Conservation (phyloP, 1,139 yeast species). For the Eremothecium gossypii region DNA sequence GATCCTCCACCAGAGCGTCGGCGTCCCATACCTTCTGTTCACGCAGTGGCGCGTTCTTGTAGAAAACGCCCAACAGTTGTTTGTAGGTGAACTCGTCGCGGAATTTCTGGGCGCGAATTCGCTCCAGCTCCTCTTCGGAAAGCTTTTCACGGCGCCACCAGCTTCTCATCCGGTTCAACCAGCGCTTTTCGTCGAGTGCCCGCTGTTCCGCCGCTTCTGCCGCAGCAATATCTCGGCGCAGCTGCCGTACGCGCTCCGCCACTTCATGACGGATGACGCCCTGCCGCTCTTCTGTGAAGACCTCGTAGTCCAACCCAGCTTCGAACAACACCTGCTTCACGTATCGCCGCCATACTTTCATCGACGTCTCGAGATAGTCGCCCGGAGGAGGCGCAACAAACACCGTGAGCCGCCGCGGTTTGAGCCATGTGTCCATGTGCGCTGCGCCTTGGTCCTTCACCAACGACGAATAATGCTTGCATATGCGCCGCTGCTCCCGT, state of each 20-base stretch:
- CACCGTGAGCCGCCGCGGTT: slow-evolving; percentile 71
- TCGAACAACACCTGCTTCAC: slow-evolving; percentile 82
- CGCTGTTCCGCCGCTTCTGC: slow-evolving; percentile 17
- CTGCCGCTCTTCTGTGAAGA: slow-evolving; percentile 63
- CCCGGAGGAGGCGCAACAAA: slow-evolving; percentile 95
- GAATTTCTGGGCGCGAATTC: slow-evolving; percentile 26
- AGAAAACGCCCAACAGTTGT: slow-evolving; percentile 52
- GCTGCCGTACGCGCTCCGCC: slow-evolving; percentile 70
- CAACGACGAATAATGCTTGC: slow-evolving; percentile 56
- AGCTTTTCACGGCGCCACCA: slow-evolving; percentile 9
- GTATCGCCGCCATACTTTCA: slow-evolving; percentile 66
- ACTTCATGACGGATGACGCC: slow-evolving; percentile 80
- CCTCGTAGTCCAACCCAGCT: slow-evolving; percentile 78
- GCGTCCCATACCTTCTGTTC: slow-evolving; percentile 36
- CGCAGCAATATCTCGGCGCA: slow-evolving; percentile 40
- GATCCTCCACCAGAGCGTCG: slow-evolving; percentile 37
- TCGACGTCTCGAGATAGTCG: slow-evolving; percentile 72
- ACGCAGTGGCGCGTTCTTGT: slow-evolving; percentile 27
- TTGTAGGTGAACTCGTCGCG: slow-evolving; percentile 41
- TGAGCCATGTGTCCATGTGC: slow-evolving; percentile 38
- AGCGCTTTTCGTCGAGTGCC: slow-evolving; percentile 11
- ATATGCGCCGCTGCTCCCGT: slow-evolving; percentile 54
- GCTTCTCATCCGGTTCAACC: slow-evolving; percentile 8
- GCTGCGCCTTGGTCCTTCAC: slow-evolving; percentile 46
- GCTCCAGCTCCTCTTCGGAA: slow-evolving; percentile 20